Percentiles rank a stretch among this genome's conserved stretches.
Evolutionary conservation across 164 flowering plant genomes (phyloP).

Genomic region (Umbellularia californica): DNA sequence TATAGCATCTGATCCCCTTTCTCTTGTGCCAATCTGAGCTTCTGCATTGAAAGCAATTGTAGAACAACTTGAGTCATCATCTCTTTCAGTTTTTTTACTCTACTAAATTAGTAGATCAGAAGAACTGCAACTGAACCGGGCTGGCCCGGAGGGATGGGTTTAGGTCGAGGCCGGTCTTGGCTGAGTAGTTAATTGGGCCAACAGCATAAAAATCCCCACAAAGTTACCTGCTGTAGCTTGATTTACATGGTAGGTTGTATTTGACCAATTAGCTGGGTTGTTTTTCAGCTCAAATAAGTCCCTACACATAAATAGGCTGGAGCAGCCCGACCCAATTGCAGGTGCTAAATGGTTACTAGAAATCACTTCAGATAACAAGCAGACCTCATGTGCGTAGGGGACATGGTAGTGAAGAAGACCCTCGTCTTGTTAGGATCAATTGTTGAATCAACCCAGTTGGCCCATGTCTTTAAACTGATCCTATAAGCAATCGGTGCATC

Average conservation of each 20-base stretch:
- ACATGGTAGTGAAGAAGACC: slow-evolving; percentile 73
- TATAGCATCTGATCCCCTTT: slow-evolving; percentile 73
- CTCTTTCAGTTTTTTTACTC: not conserved
- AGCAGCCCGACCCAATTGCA: not conserved
- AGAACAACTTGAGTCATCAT: not conserved
- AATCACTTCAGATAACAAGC: slow-evolving; percentile 7
- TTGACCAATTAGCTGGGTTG: too few species aligned
- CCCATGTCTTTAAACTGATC: slow-evolving; percentile 60
- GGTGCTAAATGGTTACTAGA: not conserved
- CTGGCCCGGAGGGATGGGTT: not conserved
- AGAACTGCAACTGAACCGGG: not conserved
- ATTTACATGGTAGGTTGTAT: too few species aligned
- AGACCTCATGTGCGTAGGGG: slow-evolving; percentile 69
- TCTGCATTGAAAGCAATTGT: slow-evolving; percentile 31
- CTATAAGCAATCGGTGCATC: slow-evolving; percentile 54
- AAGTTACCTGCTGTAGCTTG: too few species aligned
- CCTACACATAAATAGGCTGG: not conserved
- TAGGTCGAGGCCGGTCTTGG: not conserved
- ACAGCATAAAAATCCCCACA: too few species aligned
- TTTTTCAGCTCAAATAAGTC: not conserved
- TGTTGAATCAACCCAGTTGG: slow-evolving; percentile 62
- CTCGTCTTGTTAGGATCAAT: slow-evolving; percentile 50
- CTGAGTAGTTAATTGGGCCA: too few species aligned
- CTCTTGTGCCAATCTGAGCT: slow-evolving; percentile 68
- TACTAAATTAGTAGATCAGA: too few species aligned